phyloP scores from a whole-genome alignment of 352 stramenopile species.

The Phytophthora syringae region DNA sequence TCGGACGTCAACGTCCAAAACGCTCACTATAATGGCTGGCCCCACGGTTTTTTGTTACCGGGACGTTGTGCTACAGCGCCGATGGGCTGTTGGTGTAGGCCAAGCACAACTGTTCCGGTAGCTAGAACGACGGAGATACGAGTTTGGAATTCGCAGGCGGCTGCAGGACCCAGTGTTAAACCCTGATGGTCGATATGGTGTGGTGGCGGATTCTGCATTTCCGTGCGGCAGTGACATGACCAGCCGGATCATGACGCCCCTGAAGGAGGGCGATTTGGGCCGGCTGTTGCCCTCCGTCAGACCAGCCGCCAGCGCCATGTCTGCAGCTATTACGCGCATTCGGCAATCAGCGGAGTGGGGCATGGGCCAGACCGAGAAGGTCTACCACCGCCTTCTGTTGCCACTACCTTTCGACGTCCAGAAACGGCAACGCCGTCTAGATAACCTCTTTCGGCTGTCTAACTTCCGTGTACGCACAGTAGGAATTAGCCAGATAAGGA shows the following conservation, averaged over 20 bases:
- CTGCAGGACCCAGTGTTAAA: not conserved
- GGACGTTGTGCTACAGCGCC: slow-evolving; percentile 18
- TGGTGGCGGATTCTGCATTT: slow-evolving; percentile 7
- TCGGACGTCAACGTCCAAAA: slow-evolving; percentile 13
- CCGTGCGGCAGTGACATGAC: not conserved
- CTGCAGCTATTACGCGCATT: not conserved
- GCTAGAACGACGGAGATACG: slow-evolving; percentile 21
- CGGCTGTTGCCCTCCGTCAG: not conserved
- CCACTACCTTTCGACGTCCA: too few relatives aligned
- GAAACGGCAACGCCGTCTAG: too few relatives aligned
- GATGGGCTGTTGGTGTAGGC: slow-evolving; percentile 14
- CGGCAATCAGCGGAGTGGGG: not conserved
- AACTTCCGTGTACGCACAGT: too few relatives aligned
- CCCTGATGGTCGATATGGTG: not conserved
- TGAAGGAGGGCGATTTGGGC: not conserved
- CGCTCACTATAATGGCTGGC: not conserved
- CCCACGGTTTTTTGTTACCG: slow-evolving; percentile 12
- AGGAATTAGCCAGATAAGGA: too few relatives aligned
- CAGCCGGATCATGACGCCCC: not conserved
- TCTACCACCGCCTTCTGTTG: too few relatives aligned
- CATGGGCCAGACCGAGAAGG: too few relatives aligned
- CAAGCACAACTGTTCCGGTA: slow-evolving; percentile 17
- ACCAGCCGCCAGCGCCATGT: not conserved
- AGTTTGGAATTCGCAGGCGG: not conserved
- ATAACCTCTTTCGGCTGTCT: too few relatives aligned